Conservation (phyloP, 345 rosid genomes). For the Eucalyptus polyanthemos region DNA sequence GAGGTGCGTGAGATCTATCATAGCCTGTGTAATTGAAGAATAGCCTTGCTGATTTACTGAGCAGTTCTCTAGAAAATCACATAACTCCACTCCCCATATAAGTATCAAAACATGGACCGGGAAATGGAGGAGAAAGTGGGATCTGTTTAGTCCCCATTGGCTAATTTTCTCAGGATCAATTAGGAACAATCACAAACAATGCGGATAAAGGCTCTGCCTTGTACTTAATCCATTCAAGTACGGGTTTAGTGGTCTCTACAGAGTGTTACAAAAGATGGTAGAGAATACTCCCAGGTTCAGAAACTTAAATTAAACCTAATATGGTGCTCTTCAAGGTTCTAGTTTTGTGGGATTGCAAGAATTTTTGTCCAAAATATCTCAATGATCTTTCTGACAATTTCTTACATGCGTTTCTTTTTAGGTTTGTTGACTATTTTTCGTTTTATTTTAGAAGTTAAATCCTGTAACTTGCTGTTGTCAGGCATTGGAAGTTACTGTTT, state of each 20-base stretch:
- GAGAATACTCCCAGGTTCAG: neutral
- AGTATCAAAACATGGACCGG: neutral
- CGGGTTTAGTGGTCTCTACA: neutral
- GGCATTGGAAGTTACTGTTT: slow-evolving; percentile 77
- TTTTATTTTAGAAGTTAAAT: neutral
- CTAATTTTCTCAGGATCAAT: neutral
- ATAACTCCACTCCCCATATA: neutral
- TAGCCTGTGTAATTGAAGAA: neutral
- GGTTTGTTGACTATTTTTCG: neutral
- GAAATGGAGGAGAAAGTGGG: neutral
- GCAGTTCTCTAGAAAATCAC: neutral
- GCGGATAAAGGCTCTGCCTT: neutral
- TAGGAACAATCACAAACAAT: neutral
- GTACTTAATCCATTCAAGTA: neutral
- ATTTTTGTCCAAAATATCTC: neutral
- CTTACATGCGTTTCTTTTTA: neutral
- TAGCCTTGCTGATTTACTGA: neutral
- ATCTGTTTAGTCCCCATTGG: neutral
- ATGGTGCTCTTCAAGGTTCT: neutral
- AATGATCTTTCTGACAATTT: neutral
- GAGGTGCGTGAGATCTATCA: neutral
- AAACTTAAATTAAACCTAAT: neutral
- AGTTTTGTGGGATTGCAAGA: neutral
- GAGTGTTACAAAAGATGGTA: neutral
- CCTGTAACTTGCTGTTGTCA: slow-evolving; percentile 6